phyloP scores from a whole-genome alignment of 768 basidiomycete genomes.

The Suillus ampliporus region DNA sequence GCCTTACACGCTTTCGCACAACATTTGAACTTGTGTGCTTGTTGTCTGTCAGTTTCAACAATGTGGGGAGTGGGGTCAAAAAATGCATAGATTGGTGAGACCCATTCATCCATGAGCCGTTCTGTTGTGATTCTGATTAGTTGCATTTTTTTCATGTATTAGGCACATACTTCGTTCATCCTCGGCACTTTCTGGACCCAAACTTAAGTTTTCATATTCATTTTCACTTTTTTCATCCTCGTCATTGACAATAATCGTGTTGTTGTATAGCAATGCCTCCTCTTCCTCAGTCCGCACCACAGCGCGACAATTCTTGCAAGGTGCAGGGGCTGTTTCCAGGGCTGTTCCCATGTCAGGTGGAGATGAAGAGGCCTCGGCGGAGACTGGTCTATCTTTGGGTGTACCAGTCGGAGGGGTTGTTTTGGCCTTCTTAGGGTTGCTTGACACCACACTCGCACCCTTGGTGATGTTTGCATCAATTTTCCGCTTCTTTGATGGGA shows the following conservation, averaged over 20 bases:
- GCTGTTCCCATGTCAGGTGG: too few species aligned
- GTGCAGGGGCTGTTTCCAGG: too few species aligned
- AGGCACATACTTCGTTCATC: too few species aligned
- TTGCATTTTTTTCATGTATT: too few species aligned
- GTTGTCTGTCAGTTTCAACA: conserved; percentile 19
- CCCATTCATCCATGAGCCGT: conserved; percentile 30
- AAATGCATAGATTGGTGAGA: conserved; percentile 33
- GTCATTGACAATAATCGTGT: too few species aligned
- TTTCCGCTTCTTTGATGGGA: background rate
- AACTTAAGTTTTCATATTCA: too few species aligned
- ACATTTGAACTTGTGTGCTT: conserved; percentile 32
- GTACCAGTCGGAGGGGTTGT: background rate
- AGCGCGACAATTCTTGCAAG: background rate
- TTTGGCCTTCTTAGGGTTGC: background rate
- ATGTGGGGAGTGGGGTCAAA: conserved; percentile 26
- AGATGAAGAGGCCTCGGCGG: too few species aligned
- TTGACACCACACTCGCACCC: background rate
- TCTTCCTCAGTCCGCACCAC: background rate
- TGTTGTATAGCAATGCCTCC: conserved; percentile 15
- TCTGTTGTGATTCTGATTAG: too few species aligned
- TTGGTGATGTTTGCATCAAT: background rate
- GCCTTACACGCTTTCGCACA: conserved; percentile 21
- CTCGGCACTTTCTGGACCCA: too few species aligned
- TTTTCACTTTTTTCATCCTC: too few species aligned
- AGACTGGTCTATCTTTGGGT: background rate